phyloP scores from a whole-genome alignment of 371 early-diverging fungal genomes.

The Syncephalastrum monosporum region DNA sequence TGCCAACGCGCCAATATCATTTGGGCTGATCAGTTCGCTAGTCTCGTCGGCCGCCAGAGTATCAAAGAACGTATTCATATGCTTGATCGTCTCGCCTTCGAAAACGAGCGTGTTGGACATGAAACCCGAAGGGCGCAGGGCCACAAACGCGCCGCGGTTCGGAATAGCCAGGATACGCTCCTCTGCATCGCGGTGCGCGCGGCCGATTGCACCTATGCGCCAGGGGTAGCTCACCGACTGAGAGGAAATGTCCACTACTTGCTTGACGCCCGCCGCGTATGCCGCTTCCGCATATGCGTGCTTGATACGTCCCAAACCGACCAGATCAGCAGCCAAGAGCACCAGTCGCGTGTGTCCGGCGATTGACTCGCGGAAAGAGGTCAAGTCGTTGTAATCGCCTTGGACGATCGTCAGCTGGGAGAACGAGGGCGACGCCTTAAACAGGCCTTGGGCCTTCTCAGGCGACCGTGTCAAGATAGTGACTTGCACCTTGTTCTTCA shows the following conservation, averaged over 20 bases:
- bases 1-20: constrained; percentile 18
- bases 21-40: constrained; percentile 11
- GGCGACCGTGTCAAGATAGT: constrained; percentile 16
- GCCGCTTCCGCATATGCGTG: constrained; percentile 11
- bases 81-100: constrained; percentile 5
- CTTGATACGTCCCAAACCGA: not conserved
- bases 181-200: constrained; percentile 25
- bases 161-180: constrained; percentile 23
- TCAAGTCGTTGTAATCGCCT: constrained; percentile 29
- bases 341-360: constrained; percentile 31
- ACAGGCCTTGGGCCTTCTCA: constrained; percentile 11
- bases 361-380: constrained; percentile 17
- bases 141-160: constrained; percentile 18
- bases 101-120: constrained; percentile 13
- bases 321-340: constrained; percentile 10
- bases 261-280: constrained; percentile 33
- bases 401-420: constrained; percentile 8
- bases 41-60: constrained; percentile 3
- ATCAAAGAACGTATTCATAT: not conserved
- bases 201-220: constrained; percentile 20
- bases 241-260: constrained; percentile 35
- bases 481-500: constrained; percentile 9
- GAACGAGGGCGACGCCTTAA: not conserved
- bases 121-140: constrained; percentile 14
- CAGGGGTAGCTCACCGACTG: constrained; percentile 16